Evolutionary conservation across 2,329 filamentous ascomycete species (phyloP), one percentile per base, ranked within the genome.

Genomic region (Aspergillus hiratsukae): DNA sequence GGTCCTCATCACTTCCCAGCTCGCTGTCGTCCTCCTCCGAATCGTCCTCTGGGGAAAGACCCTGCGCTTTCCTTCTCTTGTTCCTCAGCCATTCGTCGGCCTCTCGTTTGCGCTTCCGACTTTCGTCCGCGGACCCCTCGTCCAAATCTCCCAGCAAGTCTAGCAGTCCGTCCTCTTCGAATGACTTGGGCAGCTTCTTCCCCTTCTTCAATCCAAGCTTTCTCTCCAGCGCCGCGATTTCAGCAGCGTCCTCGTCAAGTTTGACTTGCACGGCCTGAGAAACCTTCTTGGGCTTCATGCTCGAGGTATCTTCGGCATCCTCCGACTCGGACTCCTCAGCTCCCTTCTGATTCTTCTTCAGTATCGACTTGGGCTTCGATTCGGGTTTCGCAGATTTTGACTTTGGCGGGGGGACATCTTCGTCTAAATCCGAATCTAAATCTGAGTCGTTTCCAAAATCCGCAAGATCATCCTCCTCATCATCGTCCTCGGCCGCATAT

Each of bases 211-310:
- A 81, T 0, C 94, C 93, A 3, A 99, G 77, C 67, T 90, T 95
- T 72, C 87, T 91, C 76, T 99, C 94, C 31, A 97, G 78, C 2
- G 86, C 86, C 21, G 88, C 87, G 64, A 99, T 97, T 64, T 96
- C 91, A 2, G 86, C 89, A 67, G 97, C 91, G 57, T 99, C 93
- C 59, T 90, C 80, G 0, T 84, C 86, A 4, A 97, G 77, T 63
- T 83, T 85, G 3, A 87, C 82, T 67, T 81, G 84, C n/a, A 85
- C 77, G 0, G 64, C 65, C 57, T 67, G 69, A 0, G 77, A 72
- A 25, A 74, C 52, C 51, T 68, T 67, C 3, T 45, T 52, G 10
- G 51, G 53, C 2, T 53, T 40, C 17, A 37, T 25, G 27, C 48
- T 35, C 7, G 53, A 55, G 9, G 65, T 61, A 52, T 70, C 72